Evolutionary conservation across 2,329 filamentous ascomycete genomes (phyloP).

Genomic region (Fusarium azukiicola): DNA sequence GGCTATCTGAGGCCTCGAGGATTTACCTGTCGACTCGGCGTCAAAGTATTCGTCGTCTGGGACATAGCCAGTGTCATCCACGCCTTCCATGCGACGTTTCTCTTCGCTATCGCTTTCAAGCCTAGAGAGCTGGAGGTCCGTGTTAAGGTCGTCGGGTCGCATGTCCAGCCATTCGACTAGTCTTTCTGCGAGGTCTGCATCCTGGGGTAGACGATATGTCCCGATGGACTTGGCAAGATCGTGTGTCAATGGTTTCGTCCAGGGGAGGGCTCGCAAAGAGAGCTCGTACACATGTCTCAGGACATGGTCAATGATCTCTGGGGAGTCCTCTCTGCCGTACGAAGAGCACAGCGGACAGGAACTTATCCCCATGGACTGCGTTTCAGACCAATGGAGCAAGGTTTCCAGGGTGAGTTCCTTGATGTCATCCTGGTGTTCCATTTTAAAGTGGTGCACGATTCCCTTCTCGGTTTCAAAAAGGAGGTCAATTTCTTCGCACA

Average conservation of each 20-base stretch:
- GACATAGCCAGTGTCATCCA: too few relatives aligned
- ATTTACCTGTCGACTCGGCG: too few relatives aligned
- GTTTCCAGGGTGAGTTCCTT: not conserved
- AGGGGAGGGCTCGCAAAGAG: not conserved
- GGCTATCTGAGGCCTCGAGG: too few relatives aligned
- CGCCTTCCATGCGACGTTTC: too few relatives aligned
- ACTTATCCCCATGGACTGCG: not conserved
- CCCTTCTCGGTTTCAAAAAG: not conserved
- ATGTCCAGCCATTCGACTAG: not conserved
- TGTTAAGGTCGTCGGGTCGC: too few relatives aligned
- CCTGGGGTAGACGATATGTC: not conserved
- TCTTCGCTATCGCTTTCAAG: too few relatives aligned
- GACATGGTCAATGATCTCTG: not conserved
- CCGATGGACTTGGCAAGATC: not conserved
- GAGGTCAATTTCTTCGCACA: not conserved
- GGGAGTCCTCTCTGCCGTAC: not conserved
- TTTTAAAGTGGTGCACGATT: not conserved
- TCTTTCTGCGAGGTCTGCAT: not conserved
- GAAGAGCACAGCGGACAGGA: not conserved
- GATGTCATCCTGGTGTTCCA: not conserved
- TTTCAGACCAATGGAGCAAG: not conserved
- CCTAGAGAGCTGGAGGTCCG: too few relatives aligned
- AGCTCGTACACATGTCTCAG: not conserved
- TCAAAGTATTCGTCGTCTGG: too few relatives aligned
- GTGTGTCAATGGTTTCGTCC: not conserved